Evolutionary conservation across 495 filamentous ascomycete species (phyloP).

Genomic region (Podospora pseudocomata): DNA sequence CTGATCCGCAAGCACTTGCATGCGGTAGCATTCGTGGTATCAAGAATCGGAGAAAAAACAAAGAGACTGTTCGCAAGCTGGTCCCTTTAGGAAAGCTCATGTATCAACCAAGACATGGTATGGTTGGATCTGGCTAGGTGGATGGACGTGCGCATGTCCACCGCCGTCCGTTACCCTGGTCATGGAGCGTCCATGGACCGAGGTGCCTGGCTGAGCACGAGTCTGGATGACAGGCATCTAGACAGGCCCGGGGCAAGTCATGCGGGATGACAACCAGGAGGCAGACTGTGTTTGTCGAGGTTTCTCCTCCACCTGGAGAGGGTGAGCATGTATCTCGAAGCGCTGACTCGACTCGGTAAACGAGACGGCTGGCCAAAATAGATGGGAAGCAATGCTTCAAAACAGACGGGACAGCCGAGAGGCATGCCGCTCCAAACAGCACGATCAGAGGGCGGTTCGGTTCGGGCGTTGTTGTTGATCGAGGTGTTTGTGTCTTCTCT

Average conservation of each 20-base stretch:
- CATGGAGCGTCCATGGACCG: conserved; percentile 16
- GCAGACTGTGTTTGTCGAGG: neutral
- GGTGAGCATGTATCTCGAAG: neutral
- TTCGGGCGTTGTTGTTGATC: neutral
- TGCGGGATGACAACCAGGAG: conserved; percentile 15
- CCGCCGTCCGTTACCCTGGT: conserved; percentile 29
- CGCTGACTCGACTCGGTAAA: conserved; percentile 2
- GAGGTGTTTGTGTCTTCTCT: neutral
- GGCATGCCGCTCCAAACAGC: conserved; percentile 5
- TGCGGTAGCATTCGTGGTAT: conserved; percentile 4
- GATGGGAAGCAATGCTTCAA: conserved; percentile 1
- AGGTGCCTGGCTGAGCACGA: conserved; percentile 27
- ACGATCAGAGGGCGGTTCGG: neutral
- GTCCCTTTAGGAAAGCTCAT: conserved; percentile 19
- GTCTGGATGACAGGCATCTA: conserved; percentile 20
- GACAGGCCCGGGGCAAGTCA: conserved; percentile 27
- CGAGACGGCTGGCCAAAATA: conserved; percentile 8
- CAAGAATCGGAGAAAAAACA: neutral
- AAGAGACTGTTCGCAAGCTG: conserved; percentile 15
- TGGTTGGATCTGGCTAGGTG: conserved; percentile 14
- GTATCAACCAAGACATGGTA: conserved; percentile 10
- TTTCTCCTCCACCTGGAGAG: neutral
- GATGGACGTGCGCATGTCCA: conserved; percentile 57
- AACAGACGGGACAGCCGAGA: conserved; percentile 1
- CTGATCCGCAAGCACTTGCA: conserved; percentile 18